These are phyloP conservation scores for Coniella vitis DNA, from an alignment of 2,329 filamentous ascomycete species.

Conservation along the genomic window DNA sequence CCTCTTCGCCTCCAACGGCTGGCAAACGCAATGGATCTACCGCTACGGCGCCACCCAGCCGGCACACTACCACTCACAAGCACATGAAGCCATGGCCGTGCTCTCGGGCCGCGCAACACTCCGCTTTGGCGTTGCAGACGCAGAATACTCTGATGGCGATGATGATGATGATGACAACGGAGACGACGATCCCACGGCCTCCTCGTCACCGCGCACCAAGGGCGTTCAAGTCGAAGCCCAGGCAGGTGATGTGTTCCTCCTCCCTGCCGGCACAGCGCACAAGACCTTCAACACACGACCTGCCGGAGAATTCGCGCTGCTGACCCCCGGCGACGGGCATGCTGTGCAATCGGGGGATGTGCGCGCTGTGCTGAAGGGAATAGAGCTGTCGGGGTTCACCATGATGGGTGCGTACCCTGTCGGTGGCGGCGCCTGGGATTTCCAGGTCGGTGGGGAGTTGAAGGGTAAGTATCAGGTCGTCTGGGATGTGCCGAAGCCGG, in stretches of 20 bases:
- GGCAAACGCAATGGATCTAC: conserved; percentile 50
- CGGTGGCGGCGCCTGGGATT: conserved; percentile 41
- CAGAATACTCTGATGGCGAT: conserved; percentile 25
- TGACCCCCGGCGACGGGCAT: conserved; percentile 37
- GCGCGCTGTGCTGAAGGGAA: conserved; percentile 26
- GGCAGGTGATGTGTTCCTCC: conserved; percentile 51
- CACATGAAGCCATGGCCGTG: conserved; percentile 52
- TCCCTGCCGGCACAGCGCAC: conserved; percentile 48
- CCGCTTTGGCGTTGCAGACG: conserved; percentile 46
- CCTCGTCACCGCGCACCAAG: no score
- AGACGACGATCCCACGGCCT: no score
- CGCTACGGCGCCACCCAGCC: conserved; percentile 47
- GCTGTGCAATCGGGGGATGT: conserved; percentile 26
- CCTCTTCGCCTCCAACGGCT: conserved; percentile 40
- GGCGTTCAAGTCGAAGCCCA: conserved; percentile 41
- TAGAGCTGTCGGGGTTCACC: conserved; percentile 38
- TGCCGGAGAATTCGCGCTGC: conserved; percentile 28
- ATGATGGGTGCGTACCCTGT: conserved; percentile 53
- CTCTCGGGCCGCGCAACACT: conserved; percentile 44
- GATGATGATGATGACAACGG: no score
- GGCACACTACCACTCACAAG: conserved; percentile 50
- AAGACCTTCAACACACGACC: conserved; percentile 41
- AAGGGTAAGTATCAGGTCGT: conserved; percentile 36
- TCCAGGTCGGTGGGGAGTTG: conserved; percentile 36
- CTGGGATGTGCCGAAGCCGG: conserved; percentile 39